phyloP scores from a whole-genome alignment of 1,139 yeast species.

The Saccharomyces uvarum region DNA sequence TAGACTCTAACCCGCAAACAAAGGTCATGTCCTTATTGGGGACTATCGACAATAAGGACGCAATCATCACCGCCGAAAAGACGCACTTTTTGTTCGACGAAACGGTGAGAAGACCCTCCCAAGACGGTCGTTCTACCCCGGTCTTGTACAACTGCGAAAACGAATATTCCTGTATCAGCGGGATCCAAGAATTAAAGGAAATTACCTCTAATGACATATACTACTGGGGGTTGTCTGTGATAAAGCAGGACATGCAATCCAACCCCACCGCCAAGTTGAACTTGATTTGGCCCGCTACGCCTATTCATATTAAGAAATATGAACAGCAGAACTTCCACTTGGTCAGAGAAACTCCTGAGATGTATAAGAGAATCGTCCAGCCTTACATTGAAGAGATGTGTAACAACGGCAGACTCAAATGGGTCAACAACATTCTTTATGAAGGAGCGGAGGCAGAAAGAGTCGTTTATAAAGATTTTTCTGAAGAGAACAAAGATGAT shows the following conservation, averaged over 20 bases:
- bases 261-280: conserved; percentile 65
- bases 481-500: conserved; percentile 36
- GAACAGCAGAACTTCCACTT: conserved; percentile 50
- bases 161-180: conserved; percentile 28
- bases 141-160: conserved; percentile 25
- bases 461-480: conserved; percentile 36
- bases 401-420: conserved; percentile 63
- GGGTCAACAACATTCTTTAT: conserved; percentile 83
- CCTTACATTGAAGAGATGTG: conserved; percentile 75
- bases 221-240: conserved; percentile 61
- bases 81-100: conserved; percentile 45
- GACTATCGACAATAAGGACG: conserved; percentile 47
- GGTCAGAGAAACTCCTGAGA: conserved; percentile 73
- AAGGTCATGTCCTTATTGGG: conserved; percentile 67
- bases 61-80: conserved; percentile 71
- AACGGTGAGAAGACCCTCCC: conserved; percentile 18
- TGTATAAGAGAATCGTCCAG: conserved; percentile 51
- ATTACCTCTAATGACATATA: conserved; percentile 75
- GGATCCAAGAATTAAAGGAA: conserved; percentile 36
- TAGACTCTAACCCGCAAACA: conserved; percentile 54
- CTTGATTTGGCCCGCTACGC: conserved; percentile 84
- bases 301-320: conserved; percentile 72
- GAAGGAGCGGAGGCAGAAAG: conserved; percentile 81
- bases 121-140: conserved; percentile 20
- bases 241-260: conserved; percentile 41